Evolutionary conservation across 2,329 filamentous ascomycete species (phyloP).

Genomic region (Diaporthe batatas): DNA sequence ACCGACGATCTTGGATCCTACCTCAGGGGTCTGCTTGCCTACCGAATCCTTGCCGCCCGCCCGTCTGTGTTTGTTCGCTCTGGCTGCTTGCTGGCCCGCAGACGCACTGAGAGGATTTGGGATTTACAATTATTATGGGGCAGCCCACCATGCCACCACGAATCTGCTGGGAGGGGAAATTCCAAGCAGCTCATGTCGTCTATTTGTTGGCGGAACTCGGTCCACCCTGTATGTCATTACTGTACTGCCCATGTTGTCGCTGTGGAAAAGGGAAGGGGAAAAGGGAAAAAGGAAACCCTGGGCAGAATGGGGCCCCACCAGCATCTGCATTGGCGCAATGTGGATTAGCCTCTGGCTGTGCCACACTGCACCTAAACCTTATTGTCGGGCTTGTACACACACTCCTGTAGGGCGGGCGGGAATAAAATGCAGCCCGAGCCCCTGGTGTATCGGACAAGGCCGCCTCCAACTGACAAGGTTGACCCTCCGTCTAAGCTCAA

Average conservation of each 20-base stretch:
- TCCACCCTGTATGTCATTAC: background rate
- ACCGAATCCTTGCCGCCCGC: slow-evolving; percentile 12
- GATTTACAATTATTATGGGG: slow-evolving; percentile 15
- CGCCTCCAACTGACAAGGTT: slow-evolving; percentile 3
- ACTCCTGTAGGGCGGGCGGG: background rate
- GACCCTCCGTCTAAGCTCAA: slow-evolving; percentile 19
- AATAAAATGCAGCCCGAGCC: slow-evolving; percentile 25
- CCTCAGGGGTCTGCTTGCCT: slow-evolving; percentile 24
- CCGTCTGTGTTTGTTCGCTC: background rate
- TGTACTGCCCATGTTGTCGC: background rate
- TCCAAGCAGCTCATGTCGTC: background rate
- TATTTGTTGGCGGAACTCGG: background rate
- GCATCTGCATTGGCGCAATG: background rate
- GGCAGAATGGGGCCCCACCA: slow-evolving; percentile 17
- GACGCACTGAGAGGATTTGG: background rate
- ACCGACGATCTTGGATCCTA: slow-evolving; percentile 27
- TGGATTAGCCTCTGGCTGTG: slow-evolving; percentile 13
- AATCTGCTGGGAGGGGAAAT: background rate
- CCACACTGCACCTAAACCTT: slow-evolving; percentile 10
- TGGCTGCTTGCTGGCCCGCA: slow-evolving; percentile 21
- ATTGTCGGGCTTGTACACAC: slow-evolving; percentile 18
- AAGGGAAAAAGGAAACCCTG: slow-evolving; percentile 17
- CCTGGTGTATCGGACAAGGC: slow-evolving; percentile 24
- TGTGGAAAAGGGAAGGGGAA: background rate
- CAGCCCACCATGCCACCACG: background rate